These are phyloP conservation scores for Fusarium coicis DNA, from an alignment of 2,329 filamentous ascomycete genomes.

Conservation along the genomic window DNA sequence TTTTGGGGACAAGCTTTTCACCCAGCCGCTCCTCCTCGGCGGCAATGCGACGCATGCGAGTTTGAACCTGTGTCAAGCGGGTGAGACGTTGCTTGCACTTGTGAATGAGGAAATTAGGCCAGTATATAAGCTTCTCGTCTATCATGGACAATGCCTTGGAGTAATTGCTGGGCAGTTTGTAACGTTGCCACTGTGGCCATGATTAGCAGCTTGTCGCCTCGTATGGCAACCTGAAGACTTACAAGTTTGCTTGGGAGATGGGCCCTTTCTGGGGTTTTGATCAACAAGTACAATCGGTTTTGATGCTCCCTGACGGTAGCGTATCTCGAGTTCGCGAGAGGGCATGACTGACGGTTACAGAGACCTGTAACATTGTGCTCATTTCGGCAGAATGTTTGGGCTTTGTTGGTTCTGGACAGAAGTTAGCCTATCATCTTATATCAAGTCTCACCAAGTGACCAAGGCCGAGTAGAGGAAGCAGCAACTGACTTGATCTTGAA, in stretches of 20 bases:
- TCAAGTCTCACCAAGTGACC: background rate
- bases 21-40: conserved; percentile 91
- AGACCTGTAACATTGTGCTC: conserved; percentile 88
- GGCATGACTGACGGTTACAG: conserved; percentile 88
- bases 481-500: conserved; percentile 86
- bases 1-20: conserved; percentile 86
- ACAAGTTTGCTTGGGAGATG: background rate
- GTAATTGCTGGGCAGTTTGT: conserved; percentile 82
- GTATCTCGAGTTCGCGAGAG: conserved; percentile 78
- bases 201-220: background rate
- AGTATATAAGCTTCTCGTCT: conserved; percentile 74
- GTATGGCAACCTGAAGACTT: background rate
- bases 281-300: background rate
- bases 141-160: conserved; percentile 73
- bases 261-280: background rate
- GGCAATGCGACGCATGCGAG: conserved; percentile 80
- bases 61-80: conserved; percentile 89
- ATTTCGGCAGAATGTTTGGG: conserved; percentile 94
- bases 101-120: conserved; percentile 91
- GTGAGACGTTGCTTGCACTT: conserved; percentile 98
- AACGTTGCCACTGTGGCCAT: background rate
- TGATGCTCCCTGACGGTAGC: background rate
- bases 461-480: background rate
- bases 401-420: conserved; percentile 75
- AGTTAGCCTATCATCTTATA: conserved; percentile 42